phyloP scores from a whole-genome alignment of 176 grass and related monocot genomes.

The Echinochloa phyllopogon region DNA sequence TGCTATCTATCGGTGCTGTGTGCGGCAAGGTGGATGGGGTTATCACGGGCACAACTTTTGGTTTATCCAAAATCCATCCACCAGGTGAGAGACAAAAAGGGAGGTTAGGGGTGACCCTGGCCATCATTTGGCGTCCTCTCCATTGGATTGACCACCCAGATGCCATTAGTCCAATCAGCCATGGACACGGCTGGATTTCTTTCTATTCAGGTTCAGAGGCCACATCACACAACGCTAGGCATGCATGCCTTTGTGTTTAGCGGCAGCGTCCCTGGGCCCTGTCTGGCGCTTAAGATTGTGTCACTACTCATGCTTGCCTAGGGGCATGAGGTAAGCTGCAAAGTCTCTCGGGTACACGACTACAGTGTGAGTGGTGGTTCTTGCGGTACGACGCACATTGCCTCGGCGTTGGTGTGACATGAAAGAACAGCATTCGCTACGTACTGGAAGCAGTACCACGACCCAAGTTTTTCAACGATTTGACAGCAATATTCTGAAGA shows the following conservation, averaged over 20 bases:
- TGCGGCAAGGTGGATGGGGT: constrained; percentile 9
- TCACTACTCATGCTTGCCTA: background rate
- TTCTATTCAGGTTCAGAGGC: background rate
- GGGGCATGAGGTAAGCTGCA: constrained; percentile 19
- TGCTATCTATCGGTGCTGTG: constrained; percentile 14
- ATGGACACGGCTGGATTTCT: background rate
- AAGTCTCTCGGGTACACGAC: background rate
- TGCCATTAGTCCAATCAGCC: constrained; percentile 40
- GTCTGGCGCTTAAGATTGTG: background rate
- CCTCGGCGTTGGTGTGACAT: constrained; percentile 7
- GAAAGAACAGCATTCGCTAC: background rate
- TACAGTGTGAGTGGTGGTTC: background rate
- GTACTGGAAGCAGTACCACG: background rate
- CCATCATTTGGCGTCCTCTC: constrained; percentile 34
- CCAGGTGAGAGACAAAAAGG: constrained; percentile 40
- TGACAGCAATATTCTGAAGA: constrained; percentile 58
- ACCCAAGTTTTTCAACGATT: constrained; percentile 32
- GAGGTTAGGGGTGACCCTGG: constrained; percentile 30
- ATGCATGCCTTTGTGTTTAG: constrained; percentile 7
- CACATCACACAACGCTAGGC: background rate
- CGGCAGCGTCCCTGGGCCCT: background rate
- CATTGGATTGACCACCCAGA: constrained; percentile 43
- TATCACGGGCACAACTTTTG: constrained; percentile 22
- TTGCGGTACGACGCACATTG: constrained; percentile 8
- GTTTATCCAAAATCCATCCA: background rate